phyloP scores from a whole-genome alignment of 163 green algal species.

The Chlorella variabilis region DNA sequence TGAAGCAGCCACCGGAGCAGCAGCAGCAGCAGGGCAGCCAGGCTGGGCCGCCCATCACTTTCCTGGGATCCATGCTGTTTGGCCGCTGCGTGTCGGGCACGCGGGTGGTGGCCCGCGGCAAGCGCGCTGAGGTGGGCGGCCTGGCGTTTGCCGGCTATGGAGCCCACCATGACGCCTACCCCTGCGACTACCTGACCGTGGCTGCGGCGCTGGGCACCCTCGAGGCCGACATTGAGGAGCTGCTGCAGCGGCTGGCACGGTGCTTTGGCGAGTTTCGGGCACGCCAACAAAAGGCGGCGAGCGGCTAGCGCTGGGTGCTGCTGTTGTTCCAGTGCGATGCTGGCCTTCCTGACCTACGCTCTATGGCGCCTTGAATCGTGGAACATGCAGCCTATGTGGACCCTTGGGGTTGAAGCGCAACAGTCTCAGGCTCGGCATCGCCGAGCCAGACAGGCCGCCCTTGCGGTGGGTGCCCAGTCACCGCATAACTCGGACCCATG shows the following conservation, averaged over 20 bases:
- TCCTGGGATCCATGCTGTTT: constrained; percentile 89
- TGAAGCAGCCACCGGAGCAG: not conserved
- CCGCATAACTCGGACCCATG: too few relatives aligned
- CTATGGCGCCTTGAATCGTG: too few relatives aligned
- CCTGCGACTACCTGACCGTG: constrained; percentile 82
- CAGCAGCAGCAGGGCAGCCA: not conserved
- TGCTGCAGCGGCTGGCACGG: constrained; percentile 63
- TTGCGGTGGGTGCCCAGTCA: too few relatives aligned
- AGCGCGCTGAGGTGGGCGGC: constrained; percentile 65
- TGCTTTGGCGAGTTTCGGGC: constrained; percentile 59
- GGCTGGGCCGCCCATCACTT: constrained; percentile 46
- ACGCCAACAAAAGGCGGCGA: not conserved
- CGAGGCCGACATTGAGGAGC: constrained; percentile 76
- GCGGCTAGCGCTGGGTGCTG: too few relatives aligned
- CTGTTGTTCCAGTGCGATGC: too few relatives aligned
- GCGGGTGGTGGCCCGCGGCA: constrained; percentile 75
- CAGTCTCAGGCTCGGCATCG: too few relatives aligned
- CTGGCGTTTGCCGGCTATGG: constrained; percentile 84
- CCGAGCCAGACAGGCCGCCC: too few relatives aligned
- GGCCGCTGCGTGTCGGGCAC: constrained; percentile 83
- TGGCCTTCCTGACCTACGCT: too few relatives aligned
- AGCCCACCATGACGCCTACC: constrained; percentile 70
- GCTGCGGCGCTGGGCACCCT: constrained; percentile 85
- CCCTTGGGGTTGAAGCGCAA: too few relatives aligned
- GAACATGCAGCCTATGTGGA: too few relatives aligned